phyloP scores from a whole-genome alignment of 768 basidiomycete genomes.

The Pisolithus microcarpus region DNA sequence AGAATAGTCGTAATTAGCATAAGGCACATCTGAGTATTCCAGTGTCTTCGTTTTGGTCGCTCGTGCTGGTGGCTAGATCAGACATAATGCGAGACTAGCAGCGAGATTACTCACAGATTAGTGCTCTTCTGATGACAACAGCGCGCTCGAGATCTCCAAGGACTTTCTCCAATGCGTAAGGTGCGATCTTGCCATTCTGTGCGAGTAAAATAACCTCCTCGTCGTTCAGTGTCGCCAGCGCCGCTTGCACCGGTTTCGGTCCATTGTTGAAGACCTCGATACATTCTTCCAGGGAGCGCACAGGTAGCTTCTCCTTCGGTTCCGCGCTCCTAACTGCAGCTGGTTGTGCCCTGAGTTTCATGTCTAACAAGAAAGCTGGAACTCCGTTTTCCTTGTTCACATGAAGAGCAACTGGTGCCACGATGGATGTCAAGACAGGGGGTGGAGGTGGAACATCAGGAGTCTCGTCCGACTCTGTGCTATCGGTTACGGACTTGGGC shows the following conservation, averaged over 20 bases:
- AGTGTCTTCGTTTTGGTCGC: constrained; percentile 78
- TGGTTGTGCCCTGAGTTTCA: constrained; percentile 28
- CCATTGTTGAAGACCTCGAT: constrained; percentile 74
- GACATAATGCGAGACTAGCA: constrained; percentile 1
- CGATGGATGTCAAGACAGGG: constrained; percentile 10
- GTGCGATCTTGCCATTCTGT: constrained; percentile 87
- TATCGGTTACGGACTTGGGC: constrained; percentile 11
- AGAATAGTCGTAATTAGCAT: constrained; percentile 85
- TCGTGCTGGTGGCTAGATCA: constrained; percentile 48
- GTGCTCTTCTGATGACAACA: constrained; percentile 75
- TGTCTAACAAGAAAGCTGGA: constrained; percentile 24
- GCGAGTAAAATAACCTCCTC: constrained; percentile 87
- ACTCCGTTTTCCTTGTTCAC: constrained; percentile 17
- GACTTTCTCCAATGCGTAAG: constrained; percentile 95
- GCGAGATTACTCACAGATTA: constrained; percentile 69
- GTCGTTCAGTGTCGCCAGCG: constrained; percentile 65
- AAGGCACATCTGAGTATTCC: constrained; percentile 77
- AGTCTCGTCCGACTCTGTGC: constrained; percentile 12
- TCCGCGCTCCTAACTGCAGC: constrained; percentile 10
- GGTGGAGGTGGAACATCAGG: constrained; percentile 14
- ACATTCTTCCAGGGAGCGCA: constrained; percentile 67
- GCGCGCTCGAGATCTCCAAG: constrained; percentile 85
- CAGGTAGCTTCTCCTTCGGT: constrained; percentile 6
- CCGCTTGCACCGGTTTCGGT: constrained; percentile 50
- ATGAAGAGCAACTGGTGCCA: constrained; percentile 20